Conservation (phyloP, 305 asterid species). For the Fraxinus greggii region DNA sequence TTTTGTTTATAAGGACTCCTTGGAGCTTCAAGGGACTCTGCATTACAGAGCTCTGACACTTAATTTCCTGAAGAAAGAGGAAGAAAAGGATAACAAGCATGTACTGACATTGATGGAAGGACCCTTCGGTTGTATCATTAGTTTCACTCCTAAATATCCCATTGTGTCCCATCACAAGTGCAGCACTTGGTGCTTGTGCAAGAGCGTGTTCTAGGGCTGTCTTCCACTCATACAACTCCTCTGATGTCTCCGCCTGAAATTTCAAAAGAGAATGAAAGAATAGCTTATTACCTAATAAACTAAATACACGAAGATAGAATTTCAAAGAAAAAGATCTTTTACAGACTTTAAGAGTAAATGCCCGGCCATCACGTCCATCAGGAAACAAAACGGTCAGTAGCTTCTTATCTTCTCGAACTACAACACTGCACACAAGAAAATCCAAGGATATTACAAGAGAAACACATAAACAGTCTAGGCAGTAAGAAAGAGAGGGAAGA, state of each 20-base stretch:
- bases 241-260: slow-evolving; percentile 85
- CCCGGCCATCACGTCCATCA: slow-evolving; percentile 99
- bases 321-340: slow-evolving; percentile 8
- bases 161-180: slow-evolving; percentile 91
- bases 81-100: slow-evolving; percentile 6
- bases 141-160: slow-evolving; percentile 86
- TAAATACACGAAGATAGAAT: background rate
- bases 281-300: slow-evolving; percentile 9
- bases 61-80: background rate
- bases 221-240: slow-evolving; percentile 96
- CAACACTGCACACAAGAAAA: slow-evolving; percentile 63
- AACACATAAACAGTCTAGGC: background rate
- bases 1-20: background rate
- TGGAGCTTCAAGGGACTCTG: background rate
- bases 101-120: slow-evolving; percentile 81
- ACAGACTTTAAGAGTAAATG: slow-evolving; percentile 91
- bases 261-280: slow-evolving; percentile 21
- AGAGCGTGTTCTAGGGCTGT: slow-evolving; percentile 92
- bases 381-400: slow-evolving; percentile 88
- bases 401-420: slow-evolving; percentile 96
- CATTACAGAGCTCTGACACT: background rate
- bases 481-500: slow-evolving; percentile 5
- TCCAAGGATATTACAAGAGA: slow-evolving; percentile 23
- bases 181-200: slow-evolving; percentile 96
- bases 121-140: slow-evolving; percentile 66